phyloP scores from a whole-genome alignment of 2,329 filamentous ascomycete genomes.

The Huntiella decipiens region DNA sequence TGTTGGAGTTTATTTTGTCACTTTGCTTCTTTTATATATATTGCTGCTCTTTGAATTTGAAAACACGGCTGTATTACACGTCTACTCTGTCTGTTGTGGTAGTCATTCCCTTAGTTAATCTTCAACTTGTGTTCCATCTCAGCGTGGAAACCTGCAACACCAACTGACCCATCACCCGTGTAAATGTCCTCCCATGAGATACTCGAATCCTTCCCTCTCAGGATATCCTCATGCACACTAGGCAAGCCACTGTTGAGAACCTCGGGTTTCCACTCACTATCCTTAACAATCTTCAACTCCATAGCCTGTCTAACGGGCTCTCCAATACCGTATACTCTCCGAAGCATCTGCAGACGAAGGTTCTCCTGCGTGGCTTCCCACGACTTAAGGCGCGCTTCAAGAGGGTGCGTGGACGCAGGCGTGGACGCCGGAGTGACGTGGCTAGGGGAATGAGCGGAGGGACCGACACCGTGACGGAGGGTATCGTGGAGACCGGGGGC shows the following conservation, averaged over 20 bases:
- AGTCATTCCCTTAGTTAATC: constrained; percentile 28
- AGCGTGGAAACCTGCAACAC: constrained; percentile 57
- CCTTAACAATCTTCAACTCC: constrained; percentile 77
- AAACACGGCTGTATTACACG: not conserved
- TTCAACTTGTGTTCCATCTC: constrained; percentile 88
- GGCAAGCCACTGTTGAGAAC: constrained; percentile 40
- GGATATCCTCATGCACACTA: constrained; percentile 74
- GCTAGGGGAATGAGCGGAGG: constrained; percentile 29
- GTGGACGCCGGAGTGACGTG: constrained; percentile 18
- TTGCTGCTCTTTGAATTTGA: not conserved
- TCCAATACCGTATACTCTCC: constrained; percentile 74
- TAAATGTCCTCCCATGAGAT: constrained; percentile 91
- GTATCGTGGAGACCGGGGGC: constrained; percentile 88
- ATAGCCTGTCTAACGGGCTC: constrained; percentile 85
- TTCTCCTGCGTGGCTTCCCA: constrained; percentile 82
- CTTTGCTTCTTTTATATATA: not conserved
- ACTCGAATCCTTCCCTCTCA: constrained; percentile 58
- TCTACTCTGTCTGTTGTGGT: not conserved
- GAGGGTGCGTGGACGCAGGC: constrained; percentile 56
- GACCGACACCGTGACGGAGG: constrained; percentile 64
- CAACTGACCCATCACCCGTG: constrained; percentile 54
- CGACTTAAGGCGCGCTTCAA: constrained; percentile 71
- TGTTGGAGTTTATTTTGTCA: not conserved
- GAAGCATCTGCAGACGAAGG: constrained; percentile 73
- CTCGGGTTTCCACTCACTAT: constrained; percentile 62